Evolutionary conservation across 495 filamentous ascomycete species (phyloP).

Genomic region (Peziza echinospora): DNA sequence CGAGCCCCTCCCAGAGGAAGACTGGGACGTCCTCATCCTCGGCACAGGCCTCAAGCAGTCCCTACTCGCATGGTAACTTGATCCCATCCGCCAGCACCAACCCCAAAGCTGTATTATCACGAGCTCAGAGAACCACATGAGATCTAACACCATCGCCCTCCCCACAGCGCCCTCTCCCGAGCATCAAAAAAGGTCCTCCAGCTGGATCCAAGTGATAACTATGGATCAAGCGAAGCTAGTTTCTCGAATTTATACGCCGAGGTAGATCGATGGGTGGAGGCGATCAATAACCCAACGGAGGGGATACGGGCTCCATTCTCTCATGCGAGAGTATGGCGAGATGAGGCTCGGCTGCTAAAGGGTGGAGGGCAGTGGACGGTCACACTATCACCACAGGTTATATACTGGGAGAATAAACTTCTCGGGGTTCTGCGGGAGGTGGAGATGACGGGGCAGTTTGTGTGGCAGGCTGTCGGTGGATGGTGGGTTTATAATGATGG

Average conservation of each 20-base stretch:
- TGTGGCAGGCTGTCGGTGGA: conserved; percentile 83
- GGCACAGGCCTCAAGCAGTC: conserved; percentile 83
- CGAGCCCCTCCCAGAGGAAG: conserved; percentile 8
- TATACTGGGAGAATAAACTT: conserved; percentile 62
- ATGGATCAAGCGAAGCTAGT: conserved; percentile 69
- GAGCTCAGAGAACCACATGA: conserved; percentile 33
- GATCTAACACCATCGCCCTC: conserved; percentile 22
- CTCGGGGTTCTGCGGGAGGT: conserved; percentile 64
- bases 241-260: conserved; percentile 64
- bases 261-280: conserved; percentile 46
- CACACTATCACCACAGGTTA: conserved; percentile 62
- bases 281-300: conserved; percentile 19
- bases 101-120: conserved; percentile 27
- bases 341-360: neutral
- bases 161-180: conserved; percentile 63
- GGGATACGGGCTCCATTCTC: conserved; percentile 5
- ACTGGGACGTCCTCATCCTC: conserved; percentile 76
- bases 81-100: conserved; percentile 6
- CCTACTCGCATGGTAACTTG: conserved; percentile 72
- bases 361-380: conserved; percentile 38
- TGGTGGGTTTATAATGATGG: conserved; percentile 52
- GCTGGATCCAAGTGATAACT: conserved; percentile 67
- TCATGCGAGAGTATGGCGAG: conserved; percentile 1
- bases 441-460: conserved; percentile 65
- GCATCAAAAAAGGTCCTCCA: conserved; percentile 84